Percentiles rank a stretch among this genome's conserved stretches.
Evolutionary conservation across 345 rosid species (phyloP).

Genomic region (Mangifera indica): DNA sequence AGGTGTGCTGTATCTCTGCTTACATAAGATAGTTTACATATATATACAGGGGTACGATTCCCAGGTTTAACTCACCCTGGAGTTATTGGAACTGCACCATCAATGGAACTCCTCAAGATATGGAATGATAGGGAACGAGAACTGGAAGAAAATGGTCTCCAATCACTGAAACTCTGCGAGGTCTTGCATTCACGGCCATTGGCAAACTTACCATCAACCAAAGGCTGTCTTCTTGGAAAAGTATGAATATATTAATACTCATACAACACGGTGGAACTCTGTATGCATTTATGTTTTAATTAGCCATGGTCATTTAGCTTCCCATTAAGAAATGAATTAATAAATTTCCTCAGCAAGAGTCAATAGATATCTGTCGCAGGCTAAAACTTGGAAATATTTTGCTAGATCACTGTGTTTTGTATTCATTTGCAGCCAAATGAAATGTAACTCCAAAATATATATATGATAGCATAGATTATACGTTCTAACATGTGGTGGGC

Average conservation of each 20-base stretch:
- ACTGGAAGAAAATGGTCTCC: slow-evolving; percentile 57
- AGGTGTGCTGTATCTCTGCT: not conserved
- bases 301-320: not conserved
- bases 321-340: not conserved
- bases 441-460: slow-evolving; percentile 2
- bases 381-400: not conserved
- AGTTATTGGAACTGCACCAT: slow-evolving; percentile 86
- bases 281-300: not conserved
- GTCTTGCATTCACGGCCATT: slow-evolving; percentile 81
- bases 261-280: not conserved
- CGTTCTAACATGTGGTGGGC: slow-evolving; percentile 12
- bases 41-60: slow-evolving; percentile 67
- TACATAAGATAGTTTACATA: slow-evolving; percentile 13
- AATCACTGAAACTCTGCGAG: slow-evolving; percentile 57
- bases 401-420: not conserved
- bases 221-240: slow-evolving; percentile 75
- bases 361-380: not conserved
- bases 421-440: not conserved
- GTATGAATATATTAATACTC: slow-evolving; percentile 26
- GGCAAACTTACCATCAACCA: slow-evolving; percentile 67
- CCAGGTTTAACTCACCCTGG: slow-evolving; percentile 92
- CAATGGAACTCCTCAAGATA: slow-evolving; percentile 65
- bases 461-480: not conserved
- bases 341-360: not conserved
- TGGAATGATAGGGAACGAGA: slow-evolving; percentile 84